Percentiles rank a stretch among this genome's conserved stretches.
These are phyloP conservation scores for Colletotrichum ledebouriae DNA, from an alignment of 2,329 filamentous ascomycete genomes.

Conservation along the genomic window DNA sequence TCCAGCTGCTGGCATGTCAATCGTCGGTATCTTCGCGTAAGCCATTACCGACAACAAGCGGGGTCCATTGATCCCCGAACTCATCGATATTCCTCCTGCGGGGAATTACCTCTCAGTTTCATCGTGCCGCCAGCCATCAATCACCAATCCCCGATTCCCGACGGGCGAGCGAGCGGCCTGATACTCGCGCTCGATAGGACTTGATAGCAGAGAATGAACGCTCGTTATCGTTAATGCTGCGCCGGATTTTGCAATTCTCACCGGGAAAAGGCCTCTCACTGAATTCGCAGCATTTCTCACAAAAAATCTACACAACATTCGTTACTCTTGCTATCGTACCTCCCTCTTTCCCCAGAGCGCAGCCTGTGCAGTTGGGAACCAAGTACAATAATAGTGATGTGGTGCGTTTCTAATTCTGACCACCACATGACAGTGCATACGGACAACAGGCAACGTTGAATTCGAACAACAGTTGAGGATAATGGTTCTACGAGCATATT, in stretches of 20 bases:
- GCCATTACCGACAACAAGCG: conserved; percentile 3
- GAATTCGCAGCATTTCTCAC: conserved; percentile 18
- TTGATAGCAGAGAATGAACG: conserved; percentile 36
- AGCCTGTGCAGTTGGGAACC: neutral
- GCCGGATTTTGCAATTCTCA: conserved; percentile 25
- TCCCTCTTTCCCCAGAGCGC: neutral
- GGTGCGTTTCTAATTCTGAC: conserved; percentile 7
- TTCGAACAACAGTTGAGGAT: conserved; percentile 6
- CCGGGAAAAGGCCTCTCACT: conserved; percentile 15
- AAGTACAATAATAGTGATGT: conserved; percentile 40
- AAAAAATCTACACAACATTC: conserved; percentile 42
- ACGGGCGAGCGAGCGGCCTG: neutral
- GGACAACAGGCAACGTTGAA: conserved; percentile 7
- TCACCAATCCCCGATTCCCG: neutral
- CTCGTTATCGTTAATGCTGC: conserved; percentile 25
- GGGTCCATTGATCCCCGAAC: neutral
- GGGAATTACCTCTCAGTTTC: neutral
- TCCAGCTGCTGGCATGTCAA: conserved; percentile 60
- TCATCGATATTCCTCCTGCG: conserved; percentile 4
- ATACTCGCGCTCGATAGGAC: conserved; percentile 5
- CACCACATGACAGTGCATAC: conserved; percentile 15
- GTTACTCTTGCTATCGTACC: conserved; percentile 30
- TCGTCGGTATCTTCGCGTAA: conserved; percentile 62
- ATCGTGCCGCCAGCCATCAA: neutral
- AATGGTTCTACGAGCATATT: conserved; percentile 9